Base-by-base conservation (phyloP, 179 eudicot species). In the Amaranthus tricolor region DNA sequence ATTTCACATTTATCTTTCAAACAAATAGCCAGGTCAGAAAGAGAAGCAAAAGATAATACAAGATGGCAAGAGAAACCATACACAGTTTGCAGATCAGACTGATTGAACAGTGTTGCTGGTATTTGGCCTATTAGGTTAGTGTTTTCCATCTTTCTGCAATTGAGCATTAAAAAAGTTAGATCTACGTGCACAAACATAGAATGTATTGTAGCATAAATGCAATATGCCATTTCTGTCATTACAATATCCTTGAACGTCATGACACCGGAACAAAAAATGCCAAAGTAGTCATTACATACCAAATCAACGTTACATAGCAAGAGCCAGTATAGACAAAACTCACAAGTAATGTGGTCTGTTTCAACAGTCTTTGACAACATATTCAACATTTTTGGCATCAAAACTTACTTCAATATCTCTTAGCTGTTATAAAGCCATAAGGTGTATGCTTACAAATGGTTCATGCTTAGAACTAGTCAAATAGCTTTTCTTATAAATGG, bases 31-130 rank as follows among this genome's bases (percentile, higher is more conserved):
- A 17, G 12, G 11, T 21, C 69, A 54, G 13, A 31, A 55, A 57
- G 11, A 48, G 40, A 60, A 45, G 45, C 7, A 68, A 5, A 12
- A 24, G 6, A 20, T 72, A 7, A 10, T 16, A 19, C 20, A 6
- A 51, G 51, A 9, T 8, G 51, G 17, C 10, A 65, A 62, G 10
- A 24, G 51, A 14, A 67, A 48, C 65, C 92, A 76, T 74, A 91
- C 97, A 90, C 84, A 16, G 85, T 83, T 81, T 88, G 87, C 73
- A 91, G 55, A 60, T 84, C 83, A 74, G 81, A 80, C 69, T 81
- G 80, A 82, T 80, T 80, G 74, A 90, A 91, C 63, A 91, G 62
- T 24, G 62, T 68, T 69, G 24, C 72, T 4, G 94, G 97, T 66
- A 91, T 43, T 53, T 72, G 49, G 62, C 94, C 94, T 71, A 70